Percentiles rank a stretch among this genome's conserved stretches.
Conservation (phyloP, 371 early-diverging fungal species). For the Circinella umbellata region DNA sequence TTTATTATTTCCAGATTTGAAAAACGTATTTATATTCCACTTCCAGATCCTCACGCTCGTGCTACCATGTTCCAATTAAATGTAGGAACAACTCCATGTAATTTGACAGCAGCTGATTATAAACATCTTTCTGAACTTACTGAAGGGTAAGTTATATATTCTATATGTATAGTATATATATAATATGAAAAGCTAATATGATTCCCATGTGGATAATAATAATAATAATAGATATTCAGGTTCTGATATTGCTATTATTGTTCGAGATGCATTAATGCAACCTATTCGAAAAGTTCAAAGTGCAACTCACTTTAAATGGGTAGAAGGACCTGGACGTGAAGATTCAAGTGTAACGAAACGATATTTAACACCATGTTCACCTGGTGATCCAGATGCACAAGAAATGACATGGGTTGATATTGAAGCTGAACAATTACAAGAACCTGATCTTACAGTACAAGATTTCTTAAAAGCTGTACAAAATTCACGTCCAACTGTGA, state of each 20-base stretch:
- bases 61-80: slow-evolving; percentile 90
- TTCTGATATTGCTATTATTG: slow-evolving; percentile 92
- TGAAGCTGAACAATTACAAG: slow-evolving; percentile 83
- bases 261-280: slow-evolving; percentile 96
- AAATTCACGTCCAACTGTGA: slow-evolving; percentile 86
- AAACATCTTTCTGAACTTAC: slow-evolving; percentile 78
- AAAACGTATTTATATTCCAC: slow-evolving; percentile 95
- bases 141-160: slow-evolving; percentile 80
- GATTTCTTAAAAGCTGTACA: slow-evolving; percentile 89
- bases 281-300: slow-evolving; percentile 95
- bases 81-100: slow-evolving; percentile 89
- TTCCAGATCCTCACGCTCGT: slow-evolving; percentile 91
- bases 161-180: too few relatives aligned
- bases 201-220: too few relatives aligned
- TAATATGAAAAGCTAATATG: too few relatives aligned
- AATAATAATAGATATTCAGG: slow-evolving; percentile 94
- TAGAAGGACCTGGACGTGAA: slow-evolving; percentile 66
- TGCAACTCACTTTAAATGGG: slow-evolving; percentile 95
- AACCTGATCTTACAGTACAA: slow-evolving; percentile 83
- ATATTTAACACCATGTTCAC: slow-evolving; percentile 93
- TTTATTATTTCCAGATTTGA: slow-evolving; percentile 74
- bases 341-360: slow-evolving; percentile 56
- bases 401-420: slow-evolving; percentile 94
- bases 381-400: slow-evolving; percentile 88
- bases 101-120: slow-evolving; percentile 73